Evolutionary conservation across 106 monocot species (phyloP), one percentile per base, ranked within the genome.

Genomic region (Gastrodia elata): DNA sequence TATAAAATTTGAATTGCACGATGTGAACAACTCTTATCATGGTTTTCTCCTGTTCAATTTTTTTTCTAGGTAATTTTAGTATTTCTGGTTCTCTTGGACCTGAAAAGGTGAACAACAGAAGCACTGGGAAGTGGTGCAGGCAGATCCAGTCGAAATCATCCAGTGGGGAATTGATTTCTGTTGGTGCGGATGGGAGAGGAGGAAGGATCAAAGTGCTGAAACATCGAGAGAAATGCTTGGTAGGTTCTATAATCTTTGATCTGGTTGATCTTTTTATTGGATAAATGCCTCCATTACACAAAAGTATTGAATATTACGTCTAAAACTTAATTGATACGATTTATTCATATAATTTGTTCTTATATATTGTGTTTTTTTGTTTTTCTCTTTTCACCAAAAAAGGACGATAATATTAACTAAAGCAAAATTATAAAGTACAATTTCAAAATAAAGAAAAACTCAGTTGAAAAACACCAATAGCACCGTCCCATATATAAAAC

Each of bases 101-200:
- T 33, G 80, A 86, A 71, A 58, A 69, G 46, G 46, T 71, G 39
- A 83, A 56, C 0, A 83, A 56, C 0, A 84, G 64, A 71, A 68
- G 58, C 33, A n/a, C 73, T n/a, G 78, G 84, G 27, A 94, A 81
- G 73, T 94, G 94, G 91, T 79, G 78, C 71, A 83, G 39, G 57
- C 39, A 39, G 37, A 71, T 28, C 26, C 65, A 40, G 42, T 26
- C 69, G 2, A 71, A 38, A 6, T 38, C 74, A 35, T 71, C 75
- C 20, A 84, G 77, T 70, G 78, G 74, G 34, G 73, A 75, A 49
- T 83, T 88, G 74, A 88, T 86, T 71, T 64, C 84, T 44, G 80
- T 86, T 72, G 89, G 91, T 41, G 77, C 87, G 41, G 91, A 91
- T 81, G 91, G 91, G 4, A 73, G 87, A 74, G 91, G 84, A 8